Percentiles rank a stretch among this genome's conserved stretches.
These are phyloP conservation scores for Sphagnum contortum DNA, from an alignment of 225 moss, liverwort and hornwort species.

Conservation along the genomic window DNA sequence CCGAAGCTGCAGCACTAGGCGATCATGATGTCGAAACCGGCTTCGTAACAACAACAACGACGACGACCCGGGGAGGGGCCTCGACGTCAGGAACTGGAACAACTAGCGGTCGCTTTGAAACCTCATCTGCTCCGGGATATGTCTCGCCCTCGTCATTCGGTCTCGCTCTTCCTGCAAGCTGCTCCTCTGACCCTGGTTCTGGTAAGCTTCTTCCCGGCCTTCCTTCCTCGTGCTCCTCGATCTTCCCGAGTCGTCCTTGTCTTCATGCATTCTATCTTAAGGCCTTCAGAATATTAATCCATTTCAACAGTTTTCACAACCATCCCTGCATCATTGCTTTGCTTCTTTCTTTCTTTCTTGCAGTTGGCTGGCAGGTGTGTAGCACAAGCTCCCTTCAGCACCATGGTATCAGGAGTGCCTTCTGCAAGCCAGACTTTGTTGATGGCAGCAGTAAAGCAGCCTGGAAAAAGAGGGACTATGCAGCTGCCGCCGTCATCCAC, in stretches of 20 bases:
- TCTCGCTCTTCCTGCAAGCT: conserved; percentile 13
- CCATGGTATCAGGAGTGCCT: conserved; percentile 41
- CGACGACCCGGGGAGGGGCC: conserved; percentile 22
- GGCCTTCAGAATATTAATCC: too few relatives aligned
- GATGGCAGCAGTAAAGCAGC: conserved; percentile 2
- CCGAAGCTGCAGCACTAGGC: too few relatives aligned
- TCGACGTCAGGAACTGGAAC: conserved; percentile 16
- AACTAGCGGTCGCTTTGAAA: conserved; percentile 30
- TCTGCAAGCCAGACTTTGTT: conserved; percentile 44
- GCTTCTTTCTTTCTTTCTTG: neutral
- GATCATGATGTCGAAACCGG: too few relatives aligned
- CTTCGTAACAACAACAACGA: too few relatives aligned
- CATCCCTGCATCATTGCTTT: too few relatives aligned
- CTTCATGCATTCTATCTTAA: neutral
- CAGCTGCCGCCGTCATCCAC: neutral
- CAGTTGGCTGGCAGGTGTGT: conserved; percentile 32
- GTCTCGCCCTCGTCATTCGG: conserved; percentile 17
- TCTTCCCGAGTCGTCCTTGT: neutral
- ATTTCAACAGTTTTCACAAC: too few relatives aligned
- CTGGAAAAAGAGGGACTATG: conserved; percentile 30
- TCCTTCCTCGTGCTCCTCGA: neutral
- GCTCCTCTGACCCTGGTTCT: conserved; percentile 44
- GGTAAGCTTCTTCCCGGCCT: conserved; percentile 9
- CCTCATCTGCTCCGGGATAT: conserved; percentile 19
- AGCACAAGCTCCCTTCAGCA: conserved; percentile 25